These are phyloP conservation scores for Pecoramyces ruminantium DNA, from an alignment of 192 early-diverging fungal genomes.

Conservation along the genomic window DNA sequence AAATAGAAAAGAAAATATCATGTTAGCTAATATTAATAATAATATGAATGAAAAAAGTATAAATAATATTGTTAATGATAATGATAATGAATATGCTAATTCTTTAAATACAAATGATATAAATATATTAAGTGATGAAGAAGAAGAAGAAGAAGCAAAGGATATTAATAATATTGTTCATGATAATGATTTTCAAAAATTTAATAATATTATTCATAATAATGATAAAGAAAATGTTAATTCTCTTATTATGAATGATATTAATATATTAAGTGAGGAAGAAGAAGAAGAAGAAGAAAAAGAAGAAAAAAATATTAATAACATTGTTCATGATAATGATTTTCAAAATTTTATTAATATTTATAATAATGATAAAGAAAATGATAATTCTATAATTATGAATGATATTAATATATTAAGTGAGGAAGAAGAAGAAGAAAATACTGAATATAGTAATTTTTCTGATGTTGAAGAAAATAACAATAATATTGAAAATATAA, in stretches of 20 bases:
- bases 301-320: no score
- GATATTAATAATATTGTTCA: not conserved
- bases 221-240: no score
- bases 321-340: not conserved
- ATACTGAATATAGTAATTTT: not conserved
- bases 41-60: no score
- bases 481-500: not conserved
- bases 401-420: not conserved
- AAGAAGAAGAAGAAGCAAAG: not conserved
- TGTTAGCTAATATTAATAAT: no score
- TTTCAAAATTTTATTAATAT: no score
- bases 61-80: not conserved
- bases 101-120: no score
- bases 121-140: not conserved
- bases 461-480: not conserved
- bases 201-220: no score
- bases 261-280: no score
- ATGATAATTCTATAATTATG: not conserved
- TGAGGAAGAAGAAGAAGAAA: not conserved
- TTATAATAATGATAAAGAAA: not conserved
- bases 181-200: not conserved
- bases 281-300: no score
- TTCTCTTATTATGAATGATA: no score
- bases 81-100: no score
- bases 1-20: no score